Evolutionary conservation across 2,329 filamentous ascomycete species (phyloP).

Genomic region (Aspergillus aculeatinus): DNA sequence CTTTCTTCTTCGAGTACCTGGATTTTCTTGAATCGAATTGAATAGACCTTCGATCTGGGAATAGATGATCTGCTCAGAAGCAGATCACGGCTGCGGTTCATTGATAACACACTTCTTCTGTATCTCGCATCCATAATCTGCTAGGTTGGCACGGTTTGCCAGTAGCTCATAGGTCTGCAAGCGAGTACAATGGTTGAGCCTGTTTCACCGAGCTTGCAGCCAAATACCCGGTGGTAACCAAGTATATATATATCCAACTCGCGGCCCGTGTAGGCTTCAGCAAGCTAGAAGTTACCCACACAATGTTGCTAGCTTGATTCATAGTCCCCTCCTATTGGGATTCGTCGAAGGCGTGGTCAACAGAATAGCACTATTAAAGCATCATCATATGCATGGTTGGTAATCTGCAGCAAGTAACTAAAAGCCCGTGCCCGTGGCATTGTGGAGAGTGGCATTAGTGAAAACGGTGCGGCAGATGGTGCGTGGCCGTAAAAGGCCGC

Average conservation of each 20-base stretch:
- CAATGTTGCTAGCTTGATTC: too few species aligned
- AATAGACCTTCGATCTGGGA: neutral
- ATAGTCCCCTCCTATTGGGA: too few species aligned
- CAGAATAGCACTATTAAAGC: neutral
- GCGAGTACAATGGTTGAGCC: too few species aligned
- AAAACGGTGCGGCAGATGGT: neutral
- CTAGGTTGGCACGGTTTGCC: too few species aligned
- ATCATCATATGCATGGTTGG: neutral
- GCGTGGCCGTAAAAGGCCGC: constrained; percentile 7
- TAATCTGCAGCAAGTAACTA: neutral
- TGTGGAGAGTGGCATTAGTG: neutral
- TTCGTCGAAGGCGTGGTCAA: neutral
- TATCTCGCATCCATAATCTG: too few species aligned
- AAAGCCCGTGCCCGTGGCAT: neutral
- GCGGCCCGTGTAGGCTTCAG: too few species aligned
- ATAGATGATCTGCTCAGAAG: neutral
- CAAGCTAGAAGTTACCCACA: too few species aligned
- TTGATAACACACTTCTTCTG: too few species aligned
- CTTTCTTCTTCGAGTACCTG: neutral
- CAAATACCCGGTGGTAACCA: too few species aligned
- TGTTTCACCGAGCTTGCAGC: too few species aligned
- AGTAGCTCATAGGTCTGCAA: too few species aligned
- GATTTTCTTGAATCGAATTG: neutral
- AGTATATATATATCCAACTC: neutral
- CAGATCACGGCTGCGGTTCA: neutral